Percentiles rank a stretch among this genome's conserved stretches.
These are phyloP conservation scores for Cladobotryum mycophilum DNA, from an alignment of 2,329 filamentous ascomycete genomes.

Conservation along the genomic window DNA sequence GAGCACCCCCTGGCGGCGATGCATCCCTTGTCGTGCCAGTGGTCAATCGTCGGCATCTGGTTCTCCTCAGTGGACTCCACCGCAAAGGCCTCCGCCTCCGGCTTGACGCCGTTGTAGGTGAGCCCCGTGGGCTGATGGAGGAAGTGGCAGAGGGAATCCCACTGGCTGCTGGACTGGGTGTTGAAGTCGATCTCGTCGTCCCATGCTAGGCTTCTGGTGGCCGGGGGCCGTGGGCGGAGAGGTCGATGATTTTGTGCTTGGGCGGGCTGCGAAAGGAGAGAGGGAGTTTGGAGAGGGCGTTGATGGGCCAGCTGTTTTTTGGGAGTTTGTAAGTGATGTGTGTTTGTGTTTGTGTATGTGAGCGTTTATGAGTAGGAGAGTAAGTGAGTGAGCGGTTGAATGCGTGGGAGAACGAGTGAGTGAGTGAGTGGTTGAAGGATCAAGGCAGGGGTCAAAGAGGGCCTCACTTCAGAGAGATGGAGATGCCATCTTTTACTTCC, in stretches of 20 bases:
- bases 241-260: conserved; percentile 30
- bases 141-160: conserved; percentile 48
- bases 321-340: too few species aligned
- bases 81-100: conserved; percentile 23
- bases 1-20: conserved; percentile 51
- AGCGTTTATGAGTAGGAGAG: background rate
- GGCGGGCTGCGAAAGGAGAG: conserved; percentile 29
- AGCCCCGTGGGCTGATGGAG: conserved; percentile 36
- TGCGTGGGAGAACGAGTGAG: too few species aligned
- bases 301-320: conserved; percentile 38
- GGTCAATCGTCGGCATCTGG: conserved; percentile 28
- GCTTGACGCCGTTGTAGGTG: conserved; percentile 45
- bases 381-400: background rate
- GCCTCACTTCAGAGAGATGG: conserved; percentile 46
- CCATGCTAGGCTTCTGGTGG: conserved; percentile 23
- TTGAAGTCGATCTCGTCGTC: conserved; percentile 50
- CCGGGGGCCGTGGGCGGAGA: conserved; percentile 24
- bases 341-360: too few species aligned
- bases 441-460: too few species aligned
- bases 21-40: conserved; percentile 47
- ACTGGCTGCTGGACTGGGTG: conserved; percentile 50
- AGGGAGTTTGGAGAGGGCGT: conserved; percentile 31
- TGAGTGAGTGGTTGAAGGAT: background rate
- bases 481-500: conserved; percentile 33
- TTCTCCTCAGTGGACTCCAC: conserved; percentile 22